phyloP scores from a whole-genome alignment of 2,329 filamentous ascomycete genomes.

The Sphaerulina vaccinii region DNA sequence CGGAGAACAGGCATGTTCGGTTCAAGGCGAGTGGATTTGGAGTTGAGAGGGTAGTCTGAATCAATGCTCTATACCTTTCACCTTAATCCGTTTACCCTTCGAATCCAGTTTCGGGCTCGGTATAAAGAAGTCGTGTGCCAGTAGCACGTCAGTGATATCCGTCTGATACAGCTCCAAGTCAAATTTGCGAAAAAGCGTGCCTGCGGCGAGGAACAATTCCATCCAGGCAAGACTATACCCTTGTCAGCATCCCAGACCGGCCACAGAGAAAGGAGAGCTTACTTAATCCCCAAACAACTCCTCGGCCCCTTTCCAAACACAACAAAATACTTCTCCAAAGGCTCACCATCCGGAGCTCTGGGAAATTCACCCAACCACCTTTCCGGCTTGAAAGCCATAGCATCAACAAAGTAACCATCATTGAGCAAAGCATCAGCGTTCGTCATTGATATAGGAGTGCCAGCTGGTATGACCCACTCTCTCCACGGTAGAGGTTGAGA shows the following conservation, averaged over 20 bases:
- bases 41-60: no score
- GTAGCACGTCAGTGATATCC: conserved; percentile 18
- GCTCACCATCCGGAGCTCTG: conserved; percentile 18
- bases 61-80: conserved; percentile 16
- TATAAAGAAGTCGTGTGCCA: conserved; percentile 25
- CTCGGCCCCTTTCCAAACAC: conserved; percentile 40
- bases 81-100: conserved; percentile 25
- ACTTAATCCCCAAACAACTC: conserved; percentile 32
- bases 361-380: conserved; percentile 36
- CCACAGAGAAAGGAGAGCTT: conserved; percentile 13
- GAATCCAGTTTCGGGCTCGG: conserved; percentile 26
- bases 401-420: conserved; percentile 34
- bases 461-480: conserved; percentile 25
- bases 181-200: conserved; percentile 22
- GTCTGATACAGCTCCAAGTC: conserved; percentile 28
- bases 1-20: no score
- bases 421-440: conserved; percentile 37
- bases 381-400: conserved; percentile 35
- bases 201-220: conserved; percentile 28
- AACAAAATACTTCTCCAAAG: conserved; percentile 38
- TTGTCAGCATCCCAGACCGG: conserved; percentile 2
- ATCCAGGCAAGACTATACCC: conserved; percentile 26
- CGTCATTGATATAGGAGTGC: conserved; percentile 36
- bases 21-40: no score
- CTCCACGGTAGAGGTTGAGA: conserved; percentile 20